These are phyloP conservation scores for Solanum sparsipilum DNA, from an alignment of 257 asterid genomes.

Conservation along the genomic window DNA sequence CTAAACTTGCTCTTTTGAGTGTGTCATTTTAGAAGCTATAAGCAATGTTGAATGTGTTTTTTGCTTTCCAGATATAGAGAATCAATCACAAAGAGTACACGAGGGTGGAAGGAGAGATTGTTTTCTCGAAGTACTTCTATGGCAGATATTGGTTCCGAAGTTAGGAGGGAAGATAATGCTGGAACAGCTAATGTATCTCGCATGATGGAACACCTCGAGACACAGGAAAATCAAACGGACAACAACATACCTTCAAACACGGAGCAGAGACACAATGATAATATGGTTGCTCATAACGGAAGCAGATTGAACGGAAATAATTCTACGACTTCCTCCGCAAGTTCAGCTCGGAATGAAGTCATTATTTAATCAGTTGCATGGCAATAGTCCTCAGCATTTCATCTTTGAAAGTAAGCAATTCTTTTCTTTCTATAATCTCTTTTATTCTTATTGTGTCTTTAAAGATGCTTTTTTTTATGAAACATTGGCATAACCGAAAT, in stretches of 20 bases:
- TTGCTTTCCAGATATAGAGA: slow-evolving; percentile 61
- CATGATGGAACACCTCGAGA: not conserved
- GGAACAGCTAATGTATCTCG: not conserved
- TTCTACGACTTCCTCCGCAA: not conserved
- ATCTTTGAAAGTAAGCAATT: not conserved
- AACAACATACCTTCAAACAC: not conserved
- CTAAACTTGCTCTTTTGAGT: not conserved
- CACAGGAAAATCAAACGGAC: not conserved
- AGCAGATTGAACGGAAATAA: not conserved
- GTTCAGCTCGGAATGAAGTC: not conserved
- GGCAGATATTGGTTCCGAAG: slow-evolving; percentile 59
- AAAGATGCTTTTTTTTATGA: not conserved
- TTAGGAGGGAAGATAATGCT: slow-evolving; percentile 40
- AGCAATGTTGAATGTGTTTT: not conserved
- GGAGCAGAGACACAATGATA: not conserved
- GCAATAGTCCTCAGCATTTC: not conserved
- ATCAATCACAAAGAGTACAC: slow-evolving; percentile 62
- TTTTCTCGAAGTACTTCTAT: slow-evolving; percentile 69
- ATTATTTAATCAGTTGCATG: not conserved
- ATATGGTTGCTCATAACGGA: not conserved
- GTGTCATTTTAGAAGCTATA: not conserved
- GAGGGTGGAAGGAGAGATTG: slow-evolving; percentile 85
- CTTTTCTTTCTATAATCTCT: not conserved
- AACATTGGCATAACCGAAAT: not conserved
- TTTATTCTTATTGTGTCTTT: not conserved